Conservation (phyloP, 2,329 filamentous ascomycete species). For the Cladosporium sp. region DNA sequence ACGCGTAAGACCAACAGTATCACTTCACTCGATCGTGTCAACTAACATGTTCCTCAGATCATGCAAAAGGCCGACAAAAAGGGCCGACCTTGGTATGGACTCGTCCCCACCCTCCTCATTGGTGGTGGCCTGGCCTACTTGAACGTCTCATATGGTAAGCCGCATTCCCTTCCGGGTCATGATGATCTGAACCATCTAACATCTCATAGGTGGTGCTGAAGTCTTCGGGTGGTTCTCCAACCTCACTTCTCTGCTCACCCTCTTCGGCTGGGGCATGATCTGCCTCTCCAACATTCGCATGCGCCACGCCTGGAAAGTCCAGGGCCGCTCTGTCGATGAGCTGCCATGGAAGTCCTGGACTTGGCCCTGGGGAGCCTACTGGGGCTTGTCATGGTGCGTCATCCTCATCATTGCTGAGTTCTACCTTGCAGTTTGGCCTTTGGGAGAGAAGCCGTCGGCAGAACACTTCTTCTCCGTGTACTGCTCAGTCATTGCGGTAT, state of each 20-base stretch:
- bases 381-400: constrained; percentile 42
- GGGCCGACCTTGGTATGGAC: constrained; percentile 30
- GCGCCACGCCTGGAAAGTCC: constrained; percentile 55
- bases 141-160: background rate
- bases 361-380: constrained; percentile 42
- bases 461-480: constrained; percentile 47
- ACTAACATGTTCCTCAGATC: constrained; percentile 24
- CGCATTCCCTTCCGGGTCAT: too few species aligned
- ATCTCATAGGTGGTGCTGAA: constrained; percentile 17
- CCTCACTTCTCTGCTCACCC: constrained; percentile 66
- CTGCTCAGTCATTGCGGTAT: constrained; percentile 40
- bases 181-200: background rate
- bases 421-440: constrained; percentile 46
- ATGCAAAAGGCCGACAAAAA: constrained; percentile 29
- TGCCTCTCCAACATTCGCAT: constrained; percentile 67
- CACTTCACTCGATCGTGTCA: constrained; percentile 30
- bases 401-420: constrained; percentile 46
- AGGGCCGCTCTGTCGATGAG: constrained; percentile 50
- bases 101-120: constrained; percentile 21
- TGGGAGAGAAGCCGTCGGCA: constrained; percentile 32
- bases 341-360: constrained; percentile 44
- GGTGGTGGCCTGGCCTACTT: background rate
- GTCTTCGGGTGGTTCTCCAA: constrained; percentile 65
- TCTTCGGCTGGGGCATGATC: constrained; percentile 71
- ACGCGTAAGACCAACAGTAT: constrained; percentile 25